Conservation (phyloP, 495 filamentous ascomycete genomes). For the Bryoglossum gracile region DNA sequence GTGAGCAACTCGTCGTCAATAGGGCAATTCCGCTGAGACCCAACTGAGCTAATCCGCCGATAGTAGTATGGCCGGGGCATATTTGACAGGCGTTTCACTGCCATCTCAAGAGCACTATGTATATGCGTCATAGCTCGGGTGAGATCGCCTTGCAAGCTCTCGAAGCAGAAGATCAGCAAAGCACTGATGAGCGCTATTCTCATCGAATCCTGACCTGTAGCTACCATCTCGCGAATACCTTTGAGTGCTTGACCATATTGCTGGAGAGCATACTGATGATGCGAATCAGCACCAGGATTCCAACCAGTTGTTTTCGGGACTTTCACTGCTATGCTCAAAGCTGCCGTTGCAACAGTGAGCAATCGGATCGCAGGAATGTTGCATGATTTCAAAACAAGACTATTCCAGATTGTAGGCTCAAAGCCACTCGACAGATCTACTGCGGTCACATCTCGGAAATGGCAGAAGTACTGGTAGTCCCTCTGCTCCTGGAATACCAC, state of each 20-base stretch:
- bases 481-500: slow-evolving; percentile 11
- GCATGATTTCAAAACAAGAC: slow-evolving; percentile 14
- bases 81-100: slow-evolving; percentile 12
- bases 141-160: slow-evolving; percentile 16
- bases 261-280: slow-evolving; percentile 20
- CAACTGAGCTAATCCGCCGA: not conserved
- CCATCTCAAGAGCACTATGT: slow-evolving; percentile 18
- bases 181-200: slow-evolving; percentile 16
- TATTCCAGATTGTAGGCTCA: slow-evolving; percentile 12
- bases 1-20: slow-evolving; percentile 16
- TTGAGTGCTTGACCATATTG: slow-evolving; percentile 19
- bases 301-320: not conserved
- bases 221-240: slow-evolving; percentile 9
- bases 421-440: slow-evolving; percentile 15
- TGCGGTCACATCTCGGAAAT: slow-evolving; percentile 18
- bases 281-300: not conserved
- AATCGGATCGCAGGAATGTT: slow-evolving; percentile 3
- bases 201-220: slow-evolving; percentile 2
- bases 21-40: not conserved
- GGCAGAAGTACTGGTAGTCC: slow-evolving; percentile 16
- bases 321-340: slow-evolving; percentile 13
- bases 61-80: slow-evolving; percentile 8
- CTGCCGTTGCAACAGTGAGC: slow-evolving; percentile 13
- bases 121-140: slow-evolving; percentile 14
- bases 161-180: slow-evolving; percentile 19